Percentiles rank a stretch among this genome's conserved stretches.
phyloP scores from a whole-genome alignment of 2,329 filamentous ascomycete species.

The Phaeosphaeria sp. region DNA sequence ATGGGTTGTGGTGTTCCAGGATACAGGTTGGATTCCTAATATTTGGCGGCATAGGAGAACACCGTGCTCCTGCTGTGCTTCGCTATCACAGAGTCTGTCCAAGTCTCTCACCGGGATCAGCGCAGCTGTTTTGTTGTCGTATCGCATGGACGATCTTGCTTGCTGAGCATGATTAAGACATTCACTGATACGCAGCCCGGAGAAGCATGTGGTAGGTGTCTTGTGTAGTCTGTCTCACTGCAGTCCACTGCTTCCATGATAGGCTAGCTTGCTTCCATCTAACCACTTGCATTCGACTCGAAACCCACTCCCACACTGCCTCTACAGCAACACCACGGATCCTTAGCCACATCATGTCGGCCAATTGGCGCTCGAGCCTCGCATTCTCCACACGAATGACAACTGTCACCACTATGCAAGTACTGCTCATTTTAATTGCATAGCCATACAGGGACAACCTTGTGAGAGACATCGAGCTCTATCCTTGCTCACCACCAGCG shows the following conservation, averaged over 20 bases:
- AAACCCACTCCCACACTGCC: background rate
- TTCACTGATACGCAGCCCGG: background rate
- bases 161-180: background rate
- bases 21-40: background rate
- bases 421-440: constrained; percentile 18
- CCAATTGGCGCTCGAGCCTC: constrained; percentile 51
- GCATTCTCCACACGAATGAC: constrained; percentile 55
- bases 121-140: background rate
- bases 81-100: too few species aligned
- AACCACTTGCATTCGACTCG: background rate
- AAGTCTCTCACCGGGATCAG: background rate
- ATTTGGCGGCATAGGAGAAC: background rate
- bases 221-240: background rate
- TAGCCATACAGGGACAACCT: constrained; percentile 16
- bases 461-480: constrained; percentile 21
- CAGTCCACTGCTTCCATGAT: background rate
- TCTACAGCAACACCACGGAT: background rate
- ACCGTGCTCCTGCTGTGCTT: too few species aligned
- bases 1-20: background rate
- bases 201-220: background rate
- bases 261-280: background rate
- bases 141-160: background rate
- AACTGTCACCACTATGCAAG: constrained; percentile 57
- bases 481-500: background rate
- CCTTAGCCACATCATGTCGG: constrained; percentile 20